Percentiles rank a stretch among this genome's conserved stretches.
These are phyloP conservation scores for Trichoderma citrinoviride DNA, from an alignment of 2,329 filamentous ascomycete species.

Conservation along the genomic window DNA sequence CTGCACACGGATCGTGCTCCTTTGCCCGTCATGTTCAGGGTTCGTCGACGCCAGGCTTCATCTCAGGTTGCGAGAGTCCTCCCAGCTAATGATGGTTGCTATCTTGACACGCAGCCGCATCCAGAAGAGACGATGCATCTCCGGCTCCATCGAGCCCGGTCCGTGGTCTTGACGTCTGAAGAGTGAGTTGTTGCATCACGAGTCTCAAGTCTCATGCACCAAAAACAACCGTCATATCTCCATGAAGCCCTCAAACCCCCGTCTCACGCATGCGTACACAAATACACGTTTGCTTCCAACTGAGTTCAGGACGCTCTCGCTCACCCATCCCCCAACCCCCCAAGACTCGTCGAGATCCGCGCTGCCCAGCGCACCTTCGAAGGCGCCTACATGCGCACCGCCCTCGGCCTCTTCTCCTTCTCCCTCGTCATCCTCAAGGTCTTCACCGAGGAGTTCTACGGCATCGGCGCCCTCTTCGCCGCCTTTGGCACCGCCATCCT, in stretches of 20 bases:
- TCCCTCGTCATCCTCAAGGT: slow-evolving; percentile 87
- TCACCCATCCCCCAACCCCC: not conserved
- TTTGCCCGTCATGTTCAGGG: slow-evolving; percentile 25
- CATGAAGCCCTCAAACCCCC: not conserved
- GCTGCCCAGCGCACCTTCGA: slow-evolving; percentile 96
- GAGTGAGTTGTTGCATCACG: slow-evolving; percentile 55
- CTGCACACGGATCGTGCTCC: not conserved
- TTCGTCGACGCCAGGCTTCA: slow-evolving; percentile 12
- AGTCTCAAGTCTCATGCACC: not conserved
- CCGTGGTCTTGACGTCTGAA: slow-evolving; percentile 73
- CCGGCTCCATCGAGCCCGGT: slow-evolving; percentile 78
- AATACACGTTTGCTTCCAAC: too few species aligned
- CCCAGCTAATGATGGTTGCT: not conserved
- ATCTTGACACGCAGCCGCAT: slow-evolving; percentile 47
- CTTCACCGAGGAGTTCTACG: slow-evolving; percentile 95
- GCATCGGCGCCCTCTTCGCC: slow-evolving; percentile 93
- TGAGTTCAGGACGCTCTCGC: too few species aligned
- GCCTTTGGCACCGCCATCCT: slow-evolving; percentile 85
- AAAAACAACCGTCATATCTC: not conserved
- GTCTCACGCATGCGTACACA: too few species aligned
- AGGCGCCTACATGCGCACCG: slow-evolving; percentile 93
- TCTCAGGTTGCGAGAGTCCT: not conserved
- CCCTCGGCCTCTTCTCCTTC: slow-evolving; percentile 92
- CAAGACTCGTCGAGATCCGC: slow-evolving; percentile 87
- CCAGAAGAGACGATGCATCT: slow-evolving; percentile 74